Percentiles rank a stretch among this genome's conserved stretches.
These are phyloP conservation scores for Geotrichum australiense DNA, from an alignment of 1,139 yeast genomes.

Conservation along the genomic window DNA sequence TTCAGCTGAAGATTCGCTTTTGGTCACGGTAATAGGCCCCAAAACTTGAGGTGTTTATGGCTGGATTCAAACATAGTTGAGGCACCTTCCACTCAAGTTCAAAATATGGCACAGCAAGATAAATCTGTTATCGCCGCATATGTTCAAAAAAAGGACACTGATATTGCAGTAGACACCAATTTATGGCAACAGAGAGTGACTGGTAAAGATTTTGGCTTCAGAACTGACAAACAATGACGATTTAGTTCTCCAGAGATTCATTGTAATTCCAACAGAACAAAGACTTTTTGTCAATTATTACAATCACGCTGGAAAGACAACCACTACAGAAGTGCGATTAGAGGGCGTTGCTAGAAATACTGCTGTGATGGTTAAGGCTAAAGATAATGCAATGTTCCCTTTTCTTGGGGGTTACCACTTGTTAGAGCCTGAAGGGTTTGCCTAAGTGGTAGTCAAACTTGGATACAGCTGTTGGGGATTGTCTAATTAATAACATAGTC, in stretches of 20 bases:
- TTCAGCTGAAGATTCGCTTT: constrained; percentile 79
- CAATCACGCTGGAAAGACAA: constrained; percentile 55
- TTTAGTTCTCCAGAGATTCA: constrained; percentile 82
- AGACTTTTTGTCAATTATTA: constrained; percentile 90
- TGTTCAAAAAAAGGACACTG: constrained; percentile 47
- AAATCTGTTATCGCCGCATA: constrained; percentile 87
- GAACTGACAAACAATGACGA: constrained; percentile 67
- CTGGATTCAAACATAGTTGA: constrained; percentile 90
- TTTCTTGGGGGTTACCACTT: constrained; percentile 94
- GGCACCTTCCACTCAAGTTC: constrained; percentile 70
- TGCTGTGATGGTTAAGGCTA: constrained; percentile 85
- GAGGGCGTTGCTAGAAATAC: constrained; percentile 96
- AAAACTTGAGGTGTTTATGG: constrained; percentile 94
- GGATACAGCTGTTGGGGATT: constrained; percentile 88
- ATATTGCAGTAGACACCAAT: constrained; percentile 87
- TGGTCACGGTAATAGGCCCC: constrained; percentile 82
- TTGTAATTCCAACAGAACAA: constrained; percentile 88
- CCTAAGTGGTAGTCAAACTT: constrained; percentile 91
- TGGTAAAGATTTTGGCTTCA: constrained; percentile 67
- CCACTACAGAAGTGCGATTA: constrained; percentile 57
- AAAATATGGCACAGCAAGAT: constrained; percentile 77
- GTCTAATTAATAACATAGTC: no score
- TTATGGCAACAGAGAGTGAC: constrained; percentile 91
- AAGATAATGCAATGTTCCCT: constrained; percentile 99
- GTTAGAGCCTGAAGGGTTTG: constrained; percentile 97